Percentiles rank a stretch among this genome's conserved stretches.
These are phyloP conservation scores for Diaporthe australafricana DNA, from an alignment of 2,329 filamentous ascomycete species.

Conservation along the genomic window DNA sequence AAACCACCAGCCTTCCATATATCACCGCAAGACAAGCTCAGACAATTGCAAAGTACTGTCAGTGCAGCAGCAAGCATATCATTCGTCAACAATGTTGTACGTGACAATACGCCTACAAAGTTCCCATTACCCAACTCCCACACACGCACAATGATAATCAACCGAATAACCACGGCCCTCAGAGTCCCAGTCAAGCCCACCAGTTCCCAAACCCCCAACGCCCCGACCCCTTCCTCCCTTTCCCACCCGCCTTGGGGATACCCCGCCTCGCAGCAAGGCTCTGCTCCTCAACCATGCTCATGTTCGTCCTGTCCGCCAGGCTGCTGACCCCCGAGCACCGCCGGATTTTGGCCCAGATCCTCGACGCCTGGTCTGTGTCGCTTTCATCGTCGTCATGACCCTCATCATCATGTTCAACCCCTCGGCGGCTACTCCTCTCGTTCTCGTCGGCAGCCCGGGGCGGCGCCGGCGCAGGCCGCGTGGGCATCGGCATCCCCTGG, in stretches of 20 bases:
- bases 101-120: not conserved
- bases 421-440: slow-evolving; percentile 27
- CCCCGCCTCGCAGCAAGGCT: slow-evolving; percentile 19
- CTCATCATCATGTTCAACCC: slow-evolving; percentile 1
- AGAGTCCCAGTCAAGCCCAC: slow-evolving; percentile 29
- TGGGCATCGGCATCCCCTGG: not conserved
- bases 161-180: not conserved
- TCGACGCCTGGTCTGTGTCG: slow-evolving; percentile 25
- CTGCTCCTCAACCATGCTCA: slow-evolving; percentile 24
- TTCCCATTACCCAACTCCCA: not conserved
- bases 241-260: slow-evolving; percentile 18
- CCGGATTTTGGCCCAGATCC: slow-evolving; percentile 34
- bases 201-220: slow-evolving; percentile 36
- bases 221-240: slow-evolving; percentile 27
- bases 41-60: not conserved
- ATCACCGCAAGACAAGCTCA: not conserved
- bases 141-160: not conserved
- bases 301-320: slow-evolving; percentile 34
- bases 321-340: slow-evolving; percentile 35
- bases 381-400: not conserved
- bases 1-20: not conserved
- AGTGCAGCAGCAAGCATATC: not conserved
- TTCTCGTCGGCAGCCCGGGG: not conserved
- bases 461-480: not conserved
- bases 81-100: not conserved